Evolutionary conservation across 2,329 filamentous ascomycete species (phyloP).

Genomic region (Alternaria triticimaculans): DNA sequence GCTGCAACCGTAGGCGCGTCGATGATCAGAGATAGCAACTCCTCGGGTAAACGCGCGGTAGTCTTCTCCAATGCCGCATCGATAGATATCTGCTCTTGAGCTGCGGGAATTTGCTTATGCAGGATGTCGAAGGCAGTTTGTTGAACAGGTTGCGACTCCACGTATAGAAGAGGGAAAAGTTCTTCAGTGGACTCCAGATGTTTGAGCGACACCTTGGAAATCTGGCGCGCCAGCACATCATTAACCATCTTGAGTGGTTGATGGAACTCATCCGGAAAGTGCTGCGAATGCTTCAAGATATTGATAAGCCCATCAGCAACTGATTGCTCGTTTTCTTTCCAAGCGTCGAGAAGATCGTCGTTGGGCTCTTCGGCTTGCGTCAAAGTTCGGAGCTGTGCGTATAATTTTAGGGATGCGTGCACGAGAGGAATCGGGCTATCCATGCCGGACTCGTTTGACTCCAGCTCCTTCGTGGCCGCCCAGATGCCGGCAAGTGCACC

Average conservation of each 20-base stretch:
- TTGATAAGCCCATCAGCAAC: conserved; percentile 67
- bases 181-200: conserved; percentile 69
- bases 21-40: conserved; percentile 82
- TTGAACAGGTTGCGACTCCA: conserved; percentile 77
- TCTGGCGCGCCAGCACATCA: conserved; percentile 72
- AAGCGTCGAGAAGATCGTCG: conserved; percentile 81
- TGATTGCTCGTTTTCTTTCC: conserved; percentile 65
- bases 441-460: conserved; percentile 31
- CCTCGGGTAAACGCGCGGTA: conserved; percentile 77
- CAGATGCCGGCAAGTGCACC: conserved; percentile 47
- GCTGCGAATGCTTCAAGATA: conserved; percentile 64
- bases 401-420: conserved; percentile 75
- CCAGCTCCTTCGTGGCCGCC: conserved; percentile 34
- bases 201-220: conserved; percentile 68
- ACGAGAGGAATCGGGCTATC: conserved; percentile 62
- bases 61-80: conserved; percentile 75
- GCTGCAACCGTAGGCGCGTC: conserved; percentile 76
- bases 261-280: conserved; percentile 60
- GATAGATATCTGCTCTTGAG: conserved; percentile 82
- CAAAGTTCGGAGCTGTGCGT: conserved; percentile 67
- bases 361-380: conserved; percentile 69
- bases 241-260: conserved; percentile 79
- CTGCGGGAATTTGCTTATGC: conserved; percentile 76
- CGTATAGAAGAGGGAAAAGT: conserved; percentile 77
- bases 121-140: conserved; percentile 81